A percentile compares a stretch with the other conserved stretches of the same genome.
These are phyloP conservation scores for Adansonia rubrostipa DNA, from an alignment of 441 rosid species.

Conservation along the genomic window DNA sequence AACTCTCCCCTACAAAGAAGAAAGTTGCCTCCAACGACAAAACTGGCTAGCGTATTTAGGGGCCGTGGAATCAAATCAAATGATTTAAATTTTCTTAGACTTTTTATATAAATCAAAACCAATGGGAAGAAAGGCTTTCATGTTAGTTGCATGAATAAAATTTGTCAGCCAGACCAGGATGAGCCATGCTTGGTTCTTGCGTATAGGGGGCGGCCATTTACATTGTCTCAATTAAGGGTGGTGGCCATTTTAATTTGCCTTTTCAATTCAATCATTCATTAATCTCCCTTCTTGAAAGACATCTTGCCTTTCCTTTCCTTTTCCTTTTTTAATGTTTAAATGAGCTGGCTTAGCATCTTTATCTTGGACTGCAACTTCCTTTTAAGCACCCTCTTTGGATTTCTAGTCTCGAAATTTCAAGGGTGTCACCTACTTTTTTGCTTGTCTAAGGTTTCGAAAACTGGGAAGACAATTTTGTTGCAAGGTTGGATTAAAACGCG, in stretches of 20 bases:
- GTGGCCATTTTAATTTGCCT: constrained; percentile 21
- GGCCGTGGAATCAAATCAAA: constrained; percentile 37
- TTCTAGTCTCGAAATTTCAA: constrained; percentile 12
- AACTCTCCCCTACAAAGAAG: constrained; percentile 2
- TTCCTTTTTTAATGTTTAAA: constrained; percentile 27
- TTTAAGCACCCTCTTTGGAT: not conserved
- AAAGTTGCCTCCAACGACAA: constrained; percentile 47
- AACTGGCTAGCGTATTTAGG: constrained; percentile 48
- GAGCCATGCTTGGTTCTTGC: constrained; percentile 43
- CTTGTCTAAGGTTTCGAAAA: constrained; percentile 18
- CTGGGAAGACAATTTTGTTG: constrained; percentile 96
- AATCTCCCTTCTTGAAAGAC: constrained; percentile 40
- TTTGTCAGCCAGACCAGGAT: constrained; percentile 45
- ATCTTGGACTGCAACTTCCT: constrained; percentile 29
- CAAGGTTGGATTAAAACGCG: constrained; percentile 85
- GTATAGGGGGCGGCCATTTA: constrained; percentile 24
- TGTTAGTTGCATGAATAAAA: constrained; percentile 6
- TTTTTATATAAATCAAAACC: constrained; percentile 15
- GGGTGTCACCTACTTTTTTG: not conserved
- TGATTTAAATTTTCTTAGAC: not conserved
- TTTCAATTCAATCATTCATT: constrained; percentile 42
- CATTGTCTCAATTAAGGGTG: constrained; percentile 34
- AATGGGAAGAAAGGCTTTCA: constrained; percentile 23
- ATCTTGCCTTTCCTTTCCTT: constrained; percentile 10
- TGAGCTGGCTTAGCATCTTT: constrained; percentile 52